Base-by-base conservation (phyloP, 192 early-diverging fungal genomes). In the Fimicolochytrium jonesii region DNA sequence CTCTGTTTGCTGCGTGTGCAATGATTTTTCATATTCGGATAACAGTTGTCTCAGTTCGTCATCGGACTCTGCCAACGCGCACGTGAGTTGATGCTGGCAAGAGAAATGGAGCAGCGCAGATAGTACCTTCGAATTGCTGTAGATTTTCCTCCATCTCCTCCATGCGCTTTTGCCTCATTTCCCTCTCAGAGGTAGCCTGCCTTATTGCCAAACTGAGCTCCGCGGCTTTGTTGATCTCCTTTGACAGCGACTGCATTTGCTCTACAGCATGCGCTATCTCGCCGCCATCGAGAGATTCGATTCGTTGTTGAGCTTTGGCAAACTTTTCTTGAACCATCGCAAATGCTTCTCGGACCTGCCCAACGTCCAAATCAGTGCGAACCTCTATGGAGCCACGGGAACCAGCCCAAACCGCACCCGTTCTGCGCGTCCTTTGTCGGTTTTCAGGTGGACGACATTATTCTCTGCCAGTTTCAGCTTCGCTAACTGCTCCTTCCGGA, bases 371-470 rank as follows among this genome's bases (percentile, higher is more conserved):
- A n/a, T n/a, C n/a, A n/a, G n/a, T n/a, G n/a, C n/a, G n/a, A n/a
- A n/a, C n/a, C n/a, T n/a, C n/a, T n/a, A n/a, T n/a, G n/a, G n/a
- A n/a, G n/a, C n/a, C n/a, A n/a, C n/a, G n/a, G n/a, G n/a, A n/a
- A n/a, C n/a, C n/a, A n/a, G n/a, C n/a, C n/a, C n/a, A 13, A 13
- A 15, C 10, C 59, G 6, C 13, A 64, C 56, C 36, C 23, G 15
- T 37, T 87, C 86, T 0, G 92, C 86, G 54, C 88, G 88, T 25
- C 72, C 73, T 62, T 86, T 88, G 54, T 93, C 86, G 10, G 68
- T 73, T 58, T 83, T 79, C 23, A 91, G 68, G 43, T 79, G 79
- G 17, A 84, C 75, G 15, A 98, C 75, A 61, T 86, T 78, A 2
- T 72, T 56, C 25, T 83, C 69, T 42, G 88, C 74, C 3, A 88